These are phyloP conservation scores for Populus alba DNA, from an alignment of 345 rosid genomes.

Conservation along the genomic window DNA sequence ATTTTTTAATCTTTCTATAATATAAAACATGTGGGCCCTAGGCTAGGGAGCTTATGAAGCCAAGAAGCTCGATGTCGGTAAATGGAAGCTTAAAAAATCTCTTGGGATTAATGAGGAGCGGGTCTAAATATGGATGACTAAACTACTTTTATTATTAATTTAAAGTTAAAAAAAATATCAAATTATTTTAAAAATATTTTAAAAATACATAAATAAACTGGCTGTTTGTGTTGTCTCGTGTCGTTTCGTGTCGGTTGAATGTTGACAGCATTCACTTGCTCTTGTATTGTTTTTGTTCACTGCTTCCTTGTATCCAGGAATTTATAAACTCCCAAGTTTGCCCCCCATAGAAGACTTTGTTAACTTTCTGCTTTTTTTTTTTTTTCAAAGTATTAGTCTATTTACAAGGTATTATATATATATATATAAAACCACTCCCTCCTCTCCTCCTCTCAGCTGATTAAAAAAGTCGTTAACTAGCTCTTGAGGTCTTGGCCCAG, in stretches of 20 bases:
- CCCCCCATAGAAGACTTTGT: background rate
- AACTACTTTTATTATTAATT: background rate
- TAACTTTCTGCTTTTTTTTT: no score
- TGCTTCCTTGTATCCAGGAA: background rate
- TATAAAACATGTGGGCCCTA: background rate
- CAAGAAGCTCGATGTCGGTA: background rate
- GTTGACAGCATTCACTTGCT: background rate
- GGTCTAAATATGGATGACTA: background rate
- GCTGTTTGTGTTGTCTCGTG: no score
- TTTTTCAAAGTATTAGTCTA: no score
- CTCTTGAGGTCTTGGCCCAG: no score
- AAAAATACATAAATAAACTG: no score
- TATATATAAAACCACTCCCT: no score
- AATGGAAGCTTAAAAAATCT: background rate
- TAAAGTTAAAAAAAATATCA: no score
- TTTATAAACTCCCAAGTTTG: background rate
- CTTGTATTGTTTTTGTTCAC: background rate
- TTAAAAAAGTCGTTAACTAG: no score
- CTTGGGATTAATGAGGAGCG: background rate
- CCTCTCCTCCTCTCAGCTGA: no score
- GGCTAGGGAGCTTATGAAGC: background rate
- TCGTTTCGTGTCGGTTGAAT: background rate
- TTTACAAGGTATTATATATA: no score
- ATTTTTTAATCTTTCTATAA: no score
- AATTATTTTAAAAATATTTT: no score